These are phyloP conservation scores for Apocynum venetum DNA, from an alignment of 257 asterid genomes.

Conservation along the genomic window DNA sequence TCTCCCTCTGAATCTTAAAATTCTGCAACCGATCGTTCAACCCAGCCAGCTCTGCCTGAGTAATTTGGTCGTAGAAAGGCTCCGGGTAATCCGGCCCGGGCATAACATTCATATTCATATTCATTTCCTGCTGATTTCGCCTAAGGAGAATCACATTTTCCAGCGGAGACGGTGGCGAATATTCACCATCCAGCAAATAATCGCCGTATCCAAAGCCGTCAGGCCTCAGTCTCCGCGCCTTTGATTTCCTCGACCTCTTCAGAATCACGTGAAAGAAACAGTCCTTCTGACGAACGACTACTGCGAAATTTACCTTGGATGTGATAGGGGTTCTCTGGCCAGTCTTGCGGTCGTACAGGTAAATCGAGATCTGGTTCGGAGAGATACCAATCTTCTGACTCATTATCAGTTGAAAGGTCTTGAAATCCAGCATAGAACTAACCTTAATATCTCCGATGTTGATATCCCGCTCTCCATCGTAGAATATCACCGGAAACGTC, in stretches of 20 bases:
- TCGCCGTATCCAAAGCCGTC: constrained; percentile 31
- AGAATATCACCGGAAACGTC: constrained; percentile 64
- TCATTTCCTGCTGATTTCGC: constrained; percentile 31
- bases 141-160: constrained; percentile 52
- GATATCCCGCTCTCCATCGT: constrained; percentile 79
- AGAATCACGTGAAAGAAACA: constrained; percentile 64
- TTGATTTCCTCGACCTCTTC: constrained; percentile 68
- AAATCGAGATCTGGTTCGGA: constrained; percentile 83
- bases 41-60: constrained; percentile 17
- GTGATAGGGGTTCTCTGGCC: constrained; percentile 69
- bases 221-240: constrained; percentile 45
- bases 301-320: constrained; percentile 57
- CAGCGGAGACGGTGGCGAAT: constrained; percentile 32
- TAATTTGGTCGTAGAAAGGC: constrained; percentile 40
- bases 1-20: constrained; percentile 31
- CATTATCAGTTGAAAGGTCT: constrained; percentile 67
- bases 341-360: constrained; percentile 44
- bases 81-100: neutral
- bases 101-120: neutral
- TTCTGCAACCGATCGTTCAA: constrained; percentile 21
- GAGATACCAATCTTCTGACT: constrained; percentile 84
- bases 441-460: constrained; percentile 53
- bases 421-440: constrained; percentile 59
- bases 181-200: constrained; percentile 28
- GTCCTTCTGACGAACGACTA: constrained; percentile 49